phyloP scores from a whole-genome alignment of 306 rosid species.

The Fagus crenata region DNA sequence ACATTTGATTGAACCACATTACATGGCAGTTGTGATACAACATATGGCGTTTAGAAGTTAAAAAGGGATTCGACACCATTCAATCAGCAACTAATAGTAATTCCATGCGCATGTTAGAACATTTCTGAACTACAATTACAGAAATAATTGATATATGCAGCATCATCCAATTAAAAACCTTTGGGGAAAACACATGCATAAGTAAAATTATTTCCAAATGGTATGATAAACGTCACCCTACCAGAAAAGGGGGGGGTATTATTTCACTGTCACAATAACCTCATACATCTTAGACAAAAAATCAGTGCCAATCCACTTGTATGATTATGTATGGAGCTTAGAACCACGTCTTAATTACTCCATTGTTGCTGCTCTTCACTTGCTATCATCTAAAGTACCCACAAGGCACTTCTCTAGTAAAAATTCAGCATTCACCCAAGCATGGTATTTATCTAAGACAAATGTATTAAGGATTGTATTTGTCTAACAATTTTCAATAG shows the following conservation, averaged over 20 bases:
- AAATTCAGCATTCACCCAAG: slow-evolving; percentile 93
- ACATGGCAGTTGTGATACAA: no score
- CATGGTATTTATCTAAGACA: slow-evolving; percentile 80
- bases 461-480: slow-evolving; percentile 44
- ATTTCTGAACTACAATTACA: background rate
- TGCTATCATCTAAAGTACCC: slow-evolving; percentile 63
- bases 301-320: background rate
- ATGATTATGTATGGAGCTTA: slow-evolving; percentile 4
- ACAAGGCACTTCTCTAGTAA: slow-evolving; percentile 84
- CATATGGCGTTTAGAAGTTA: no score
- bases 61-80: no score
- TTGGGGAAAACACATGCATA: background rate
- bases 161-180: background rate
- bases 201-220: background rate
- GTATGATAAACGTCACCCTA: background rate
- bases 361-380: slow-evolving; percentile 24
- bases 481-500: background rate
- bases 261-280: background rate
- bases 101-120: background rate
- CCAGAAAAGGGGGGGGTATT: background rate
- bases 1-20: no score
- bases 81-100: no score
- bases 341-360: background rate
- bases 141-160: background rate
- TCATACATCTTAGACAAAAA: background rate